phyloP scores from a whole-genome alignment of 2,329 filamentous ascomycete genomes.

The Colletotrichum plurivorum region DNA sequence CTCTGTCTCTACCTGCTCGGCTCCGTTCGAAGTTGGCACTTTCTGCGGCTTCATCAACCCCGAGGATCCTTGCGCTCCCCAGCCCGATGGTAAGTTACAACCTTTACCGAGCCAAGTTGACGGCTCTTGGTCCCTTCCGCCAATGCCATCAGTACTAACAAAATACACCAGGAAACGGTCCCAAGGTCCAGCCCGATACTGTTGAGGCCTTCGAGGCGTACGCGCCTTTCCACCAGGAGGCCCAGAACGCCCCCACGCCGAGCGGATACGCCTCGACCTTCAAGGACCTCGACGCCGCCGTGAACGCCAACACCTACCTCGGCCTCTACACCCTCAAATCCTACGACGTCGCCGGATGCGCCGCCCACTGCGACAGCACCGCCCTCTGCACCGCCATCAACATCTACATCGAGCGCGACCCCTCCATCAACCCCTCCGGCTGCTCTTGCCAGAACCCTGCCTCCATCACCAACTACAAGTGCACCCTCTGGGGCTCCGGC shows the following conservation, averaged over 20 bases:
- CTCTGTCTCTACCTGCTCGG: conserved; percentile 14
- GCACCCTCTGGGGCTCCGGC: conserved; percentile 37
- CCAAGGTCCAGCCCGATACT: conserved; percentile 21
- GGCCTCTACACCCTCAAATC: conserved; percentile 31
- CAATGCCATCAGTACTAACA: background rate
- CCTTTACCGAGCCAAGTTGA: background rate
- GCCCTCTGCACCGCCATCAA: conserved; percentile 36
- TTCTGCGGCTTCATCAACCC: conserved; percentile 37
- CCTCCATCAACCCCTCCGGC: conserved; percentile 32
- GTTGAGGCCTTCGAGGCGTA: conserved; percentile 14
- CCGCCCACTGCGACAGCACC: conserved; percentile 24
- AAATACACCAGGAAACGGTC: background rate
- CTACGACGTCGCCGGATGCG: conserved; percentile 32
- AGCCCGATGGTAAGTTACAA: conserved; percentile 17
- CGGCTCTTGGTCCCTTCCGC: too few relatives aligned
- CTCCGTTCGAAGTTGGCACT: conserved; percentile 30
- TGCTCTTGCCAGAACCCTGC: conserved; percentile 34
- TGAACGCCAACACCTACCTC: conserved; percentile 35
- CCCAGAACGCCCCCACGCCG: background rate
- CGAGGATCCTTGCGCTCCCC: conserved; percentile 33
- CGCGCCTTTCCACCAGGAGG: conserved; percentile 12
- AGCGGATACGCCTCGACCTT: conserved; percentile 28
- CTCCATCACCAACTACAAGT: conserved; percentile 38
- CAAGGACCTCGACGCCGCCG: conserved; percentile 29
- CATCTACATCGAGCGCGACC: conserved; percentile 38